Evolutionary conservation across 2,329 filamentous ascomycete genomes (phyloP).

Genomic region (Aspergillus alliaceus): DNA sequence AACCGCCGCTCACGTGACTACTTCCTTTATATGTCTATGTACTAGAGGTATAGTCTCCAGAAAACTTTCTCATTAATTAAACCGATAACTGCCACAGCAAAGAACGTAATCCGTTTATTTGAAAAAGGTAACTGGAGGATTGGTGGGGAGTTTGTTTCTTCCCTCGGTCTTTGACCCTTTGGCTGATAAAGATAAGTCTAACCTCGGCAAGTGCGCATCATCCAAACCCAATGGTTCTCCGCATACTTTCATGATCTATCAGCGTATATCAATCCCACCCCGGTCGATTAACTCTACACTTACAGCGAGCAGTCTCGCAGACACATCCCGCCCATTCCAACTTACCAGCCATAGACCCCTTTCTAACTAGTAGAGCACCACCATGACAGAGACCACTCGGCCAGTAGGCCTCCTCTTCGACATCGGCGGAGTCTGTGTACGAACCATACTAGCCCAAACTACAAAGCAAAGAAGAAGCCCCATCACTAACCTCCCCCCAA

Average conservation of each 20-base stretch:
- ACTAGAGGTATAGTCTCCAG: too few species aligned
- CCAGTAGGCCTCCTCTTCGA: conserved; percentile 86
- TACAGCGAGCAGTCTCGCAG: neutral
- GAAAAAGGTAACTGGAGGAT: too few species aligned
- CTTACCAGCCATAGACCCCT: neutral
- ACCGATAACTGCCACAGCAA: too few species aligned
- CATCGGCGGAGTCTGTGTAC: conserved; percentile 94
- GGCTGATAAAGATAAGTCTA: conserved; percentile 4
- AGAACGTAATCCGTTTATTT: too few species aligned
- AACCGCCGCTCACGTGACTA: too few species aligned
- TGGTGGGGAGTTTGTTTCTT: neutral
- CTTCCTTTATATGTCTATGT: too few species aligned
- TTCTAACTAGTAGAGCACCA: neutral
- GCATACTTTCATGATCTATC: neutral
- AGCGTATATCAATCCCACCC: neutral
- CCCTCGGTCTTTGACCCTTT: conserved; percentile 5
- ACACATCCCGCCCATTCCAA: neutral
- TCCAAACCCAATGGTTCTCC: conserved; percentile 9
- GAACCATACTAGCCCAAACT: conserved; percentile 30
- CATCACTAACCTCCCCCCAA: conserved; percentile 17
- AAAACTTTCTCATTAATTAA: too few species aligned
- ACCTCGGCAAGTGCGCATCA: conserved; percentile 30
- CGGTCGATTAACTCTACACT: conserved; percentile 2
- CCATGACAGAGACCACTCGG: conserved; percentile 44
- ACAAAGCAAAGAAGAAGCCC: neutral